These are phyloP conservation scores for Nakaseomyces bracarensis DNA, from an alignment of 1,139 yeast genomes.

Conservation along the genomic window DNA sequence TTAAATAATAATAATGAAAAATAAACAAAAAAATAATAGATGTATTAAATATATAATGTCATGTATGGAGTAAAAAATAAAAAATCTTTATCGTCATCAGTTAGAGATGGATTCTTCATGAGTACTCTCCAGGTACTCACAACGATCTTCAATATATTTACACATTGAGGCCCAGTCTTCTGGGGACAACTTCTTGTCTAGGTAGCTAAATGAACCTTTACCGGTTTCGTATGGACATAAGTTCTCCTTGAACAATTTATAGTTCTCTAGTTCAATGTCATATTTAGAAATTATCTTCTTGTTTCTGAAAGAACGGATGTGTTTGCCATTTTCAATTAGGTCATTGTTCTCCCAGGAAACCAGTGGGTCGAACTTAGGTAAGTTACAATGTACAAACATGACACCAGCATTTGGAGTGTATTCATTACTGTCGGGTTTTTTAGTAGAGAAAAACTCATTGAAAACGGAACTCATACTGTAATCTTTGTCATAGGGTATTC, in stretches of 20 bases:
- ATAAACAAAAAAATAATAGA: no score
- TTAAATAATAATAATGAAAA: no score
- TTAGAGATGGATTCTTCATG: no score
- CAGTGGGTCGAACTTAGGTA: conserved; percentile 30
- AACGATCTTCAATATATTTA: conserved; percentile 21
- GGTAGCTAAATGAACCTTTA: conserved; percentile 18
- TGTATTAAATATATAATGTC: no score
- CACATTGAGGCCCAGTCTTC: conserved; percentile 20
- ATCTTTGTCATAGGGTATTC: conserved; percentile 17
- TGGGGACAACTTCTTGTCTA: conserved; percentile 15
- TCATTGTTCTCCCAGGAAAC: conserved; percentile 21
- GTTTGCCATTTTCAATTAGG: conserved; percentile 23
- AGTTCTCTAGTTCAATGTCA: conserved; percentile 29
- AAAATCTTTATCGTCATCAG: no score
- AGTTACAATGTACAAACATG: conserved; percentile 30
- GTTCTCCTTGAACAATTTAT: conserved; percentile 22
- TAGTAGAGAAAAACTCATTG: conserved; percentile 17
- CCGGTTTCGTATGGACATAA: conserved; percentile 21
- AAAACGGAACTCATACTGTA: conserved; percentile 22
- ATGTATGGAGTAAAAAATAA: no score
- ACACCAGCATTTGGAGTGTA: conserved; percentile 18
- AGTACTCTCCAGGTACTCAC: conserved; percentile 17
- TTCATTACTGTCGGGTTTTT: conserved; percentile 11
- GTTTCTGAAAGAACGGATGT: conserved; percentile 26
- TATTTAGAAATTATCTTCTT: conserved; percentile 21